These are phyloP conservation scores for Arachnomyces sp. DNA, from an alignment of 2,329 filamentous ascomycete genomes.

Conservation along the genomic window DNA sequence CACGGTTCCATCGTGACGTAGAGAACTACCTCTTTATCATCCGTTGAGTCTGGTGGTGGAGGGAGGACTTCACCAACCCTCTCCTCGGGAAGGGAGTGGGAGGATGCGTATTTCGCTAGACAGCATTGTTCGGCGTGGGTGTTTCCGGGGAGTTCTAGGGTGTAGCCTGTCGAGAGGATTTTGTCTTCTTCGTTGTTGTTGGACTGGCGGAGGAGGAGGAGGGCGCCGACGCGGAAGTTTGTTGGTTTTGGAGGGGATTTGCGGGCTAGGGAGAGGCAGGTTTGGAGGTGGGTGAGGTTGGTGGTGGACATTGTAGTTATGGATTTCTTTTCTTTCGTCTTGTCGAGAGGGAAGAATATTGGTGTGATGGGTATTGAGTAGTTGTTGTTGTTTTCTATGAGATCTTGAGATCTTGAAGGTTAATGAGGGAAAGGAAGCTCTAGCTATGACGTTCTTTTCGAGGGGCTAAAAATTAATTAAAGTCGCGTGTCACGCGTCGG, in stretches of 20 bases:
- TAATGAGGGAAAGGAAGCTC: too few species aligned
- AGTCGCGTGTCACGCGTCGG: too few species aligned
- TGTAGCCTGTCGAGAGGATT: constrained; percentile 76
- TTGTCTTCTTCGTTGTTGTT: constrained; percentile 31
- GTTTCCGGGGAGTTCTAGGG: constrained; percentile 82
- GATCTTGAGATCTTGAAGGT: neutral
- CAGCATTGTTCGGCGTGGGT: constrained; percentile 96
- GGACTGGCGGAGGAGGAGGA: constrained; percentile 52
- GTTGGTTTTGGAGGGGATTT: constrained; percentile 78
- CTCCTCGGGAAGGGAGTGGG: constrained; percentile 29
- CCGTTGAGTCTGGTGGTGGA: constrained; percentile 4
- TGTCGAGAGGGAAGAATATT: neutral
- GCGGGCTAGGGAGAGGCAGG: constrained; percentile 67
- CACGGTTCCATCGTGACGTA: constrained; percentile 80
- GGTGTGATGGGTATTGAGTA: neutral
- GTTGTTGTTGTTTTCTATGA: neutral
- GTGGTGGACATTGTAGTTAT: constrained; percentile 13
- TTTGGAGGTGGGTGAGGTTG: constrained; percentile 48
- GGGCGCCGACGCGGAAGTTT: constrained; percentile 90
- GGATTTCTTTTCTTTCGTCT: neutral
- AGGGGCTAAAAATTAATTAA: too few species aligned
- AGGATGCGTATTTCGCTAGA: constrained; percentile 56
- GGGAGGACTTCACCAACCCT: constrained; percentile 35
- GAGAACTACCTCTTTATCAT: constrained; percentile 49
- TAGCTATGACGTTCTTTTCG: too few species aligned